Evolutionary conservation across 2,329 filamentous ascomycete species (phyloP), one percentile per base, ranked within the genome.

Genomic region (Mycocentrospora acerina): DNA sequence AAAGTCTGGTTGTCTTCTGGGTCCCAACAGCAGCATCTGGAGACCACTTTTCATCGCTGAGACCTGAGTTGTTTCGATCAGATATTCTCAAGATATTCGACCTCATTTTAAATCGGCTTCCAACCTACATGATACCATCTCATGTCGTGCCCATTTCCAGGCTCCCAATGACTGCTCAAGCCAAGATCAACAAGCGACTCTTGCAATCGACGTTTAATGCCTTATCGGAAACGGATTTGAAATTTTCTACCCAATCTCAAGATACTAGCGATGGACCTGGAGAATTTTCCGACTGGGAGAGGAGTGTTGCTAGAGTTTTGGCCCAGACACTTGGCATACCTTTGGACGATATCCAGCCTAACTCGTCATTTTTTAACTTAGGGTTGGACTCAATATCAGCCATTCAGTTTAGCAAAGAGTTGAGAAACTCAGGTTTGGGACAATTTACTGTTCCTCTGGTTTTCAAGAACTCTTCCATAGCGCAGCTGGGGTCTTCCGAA

Each of bases 311-410:
- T 1, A 47, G 70, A 1, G 68, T 76, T 1, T 66, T 94, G 6
- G 70, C 78, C 0, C 52, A 72, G 4, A 68, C 76, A 0, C 71
- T 84, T 2, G 59, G 68, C 0, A 58, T 80, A 1, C 57, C 77
- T 0, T 40, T 58, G 3, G 51, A 61, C 1, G 66, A 72, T 0
- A 72, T 95, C 25, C 70, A 67, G 8, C 78, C 79, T 22, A 83
- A 82, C 68, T 84, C 82, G 0, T 88, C 89, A 0, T 85, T 95
- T 44, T 82, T 85, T 38, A 80, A 77, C n/a, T 65, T 95, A 3
- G 90, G 90, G 0, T 64, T 96, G 5, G 89, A 95, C 60, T 95
- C 90, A 0, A 81, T 95, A 17, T 86, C 84, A 7, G 88, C 87
- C 0, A 94, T 95, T 46, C 70, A 78, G 1, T 67, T 94, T 7